phyloP scores from a whole-genome alignment of 2,329 filamentous ascomycete species.

The Aspergillus clavatus region DNA sequence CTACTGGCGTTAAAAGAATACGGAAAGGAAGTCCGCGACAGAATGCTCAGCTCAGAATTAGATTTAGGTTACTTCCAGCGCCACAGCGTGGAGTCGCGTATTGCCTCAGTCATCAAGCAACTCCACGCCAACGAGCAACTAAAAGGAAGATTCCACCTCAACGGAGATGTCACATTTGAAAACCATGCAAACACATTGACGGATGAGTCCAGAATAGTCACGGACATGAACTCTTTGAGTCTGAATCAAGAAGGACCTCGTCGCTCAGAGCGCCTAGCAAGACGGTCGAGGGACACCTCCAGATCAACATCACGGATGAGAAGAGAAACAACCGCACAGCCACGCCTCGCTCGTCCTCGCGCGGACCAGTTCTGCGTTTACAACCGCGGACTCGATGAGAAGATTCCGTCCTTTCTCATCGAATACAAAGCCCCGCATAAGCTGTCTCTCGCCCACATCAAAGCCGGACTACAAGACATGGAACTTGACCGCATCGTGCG shows the following conservation, averaged over 20 bases:
- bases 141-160: conserved; percentile 3
- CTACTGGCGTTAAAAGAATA: conserved; percentile 14
- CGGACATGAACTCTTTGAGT: conserved; percentile 8
- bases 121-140: not conserved
- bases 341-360: conserved; percentile 15
- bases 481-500: conserved; percentile 39
- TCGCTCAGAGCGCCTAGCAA: conserved; percentile 10
- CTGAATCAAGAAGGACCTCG: conserved; percentile 5
- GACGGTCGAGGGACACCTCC: conserved; percentile 3
- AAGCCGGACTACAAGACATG: conserved; percentile 40
- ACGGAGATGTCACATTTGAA: conserved; percentile 3
- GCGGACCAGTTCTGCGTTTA: conserved; percentile 36
- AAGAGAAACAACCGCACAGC: conserved; percentile 1
- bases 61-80: conserved; percentile 16
- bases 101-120: not conserved
- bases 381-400: conserved; percentile 19
- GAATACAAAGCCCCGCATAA: conserved; percentile 50
- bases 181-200: conserved; percentile 11
- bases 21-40: conserved; percentile 9
- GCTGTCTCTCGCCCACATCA: conserved; percentile 41
- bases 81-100: too few relatives aligned
- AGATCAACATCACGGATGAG: conserved; percentile 1
- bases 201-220: conserved; percentile 6
- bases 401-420: conserved; percentile 26
- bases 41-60: conserved; percentile 15